A percentile compares a stretch with the other conserved stretches of the same genome.
These are phyloP conservation scores for Teratosphaeriaceae sp. DNA, from an alignment of 2,329 filamentous ascomycete species.

Conservation along the genomic window DNA sequence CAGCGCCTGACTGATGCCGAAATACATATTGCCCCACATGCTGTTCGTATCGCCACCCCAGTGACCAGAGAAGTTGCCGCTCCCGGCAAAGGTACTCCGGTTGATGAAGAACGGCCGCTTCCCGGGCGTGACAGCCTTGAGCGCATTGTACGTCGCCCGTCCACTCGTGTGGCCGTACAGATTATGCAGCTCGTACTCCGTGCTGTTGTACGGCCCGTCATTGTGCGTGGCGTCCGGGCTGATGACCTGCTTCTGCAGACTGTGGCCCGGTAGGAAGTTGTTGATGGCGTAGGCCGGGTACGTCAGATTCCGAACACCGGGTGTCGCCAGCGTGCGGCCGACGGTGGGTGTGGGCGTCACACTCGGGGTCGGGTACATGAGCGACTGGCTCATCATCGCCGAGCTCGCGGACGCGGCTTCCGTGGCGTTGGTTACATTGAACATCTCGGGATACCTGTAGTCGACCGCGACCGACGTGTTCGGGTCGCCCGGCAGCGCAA, in stretches of 20 bases:
- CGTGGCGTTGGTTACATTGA: constrained; percentile 61
- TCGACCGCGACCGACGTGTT: constrained; percentile 17
- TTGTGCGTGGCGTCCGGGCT: constrained; percentile 18
- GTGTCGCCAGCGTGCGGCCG: constrained; percentile 17
- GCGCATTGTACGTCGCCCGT: constrained; percentile 19
- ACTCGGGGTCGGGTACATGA: constrained; percentile 24
- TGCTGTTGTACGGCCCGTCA: constrained; percentile 13
- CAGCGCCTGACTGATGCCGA: constrained; percentile 21
- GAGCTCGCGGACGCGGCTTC: constrained; percentile 57
- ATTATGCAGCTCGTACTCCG: constrained; percentile 24
- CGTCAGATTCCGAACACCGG: constrained; percentile 24
- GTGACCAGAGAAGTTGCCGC: constrained; percentile 15
- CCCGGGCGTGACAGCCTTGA: constrained; percentile 17
- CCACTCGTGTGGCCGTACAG: constrained; percentile 17
- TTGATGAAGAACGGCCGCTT: constrained; percentile 20
- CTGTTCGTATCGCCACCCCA: constrained; percentile 24
- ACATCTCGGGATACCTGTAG: constrained; percentile 57
- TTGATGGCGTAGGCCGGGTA: constrained; percentile 28
- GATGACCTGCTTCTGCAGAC: constrained; percentile 18
- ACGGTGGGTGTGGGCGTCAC: constrained; percentile 12
- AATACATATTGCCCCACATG: constrained; percentile 21
- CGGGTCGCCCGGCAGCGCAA: constrained; percentile 20
- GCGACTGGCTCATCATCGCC: constrained; percentile 46
- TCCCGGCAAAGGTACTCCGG: constrained; percentile 17
- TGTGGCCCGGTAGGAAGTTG: constrained; percentile 18